phyloP scores from a whole-genome alignment of 345 rosid species.

The Brassica incana region DNA sequence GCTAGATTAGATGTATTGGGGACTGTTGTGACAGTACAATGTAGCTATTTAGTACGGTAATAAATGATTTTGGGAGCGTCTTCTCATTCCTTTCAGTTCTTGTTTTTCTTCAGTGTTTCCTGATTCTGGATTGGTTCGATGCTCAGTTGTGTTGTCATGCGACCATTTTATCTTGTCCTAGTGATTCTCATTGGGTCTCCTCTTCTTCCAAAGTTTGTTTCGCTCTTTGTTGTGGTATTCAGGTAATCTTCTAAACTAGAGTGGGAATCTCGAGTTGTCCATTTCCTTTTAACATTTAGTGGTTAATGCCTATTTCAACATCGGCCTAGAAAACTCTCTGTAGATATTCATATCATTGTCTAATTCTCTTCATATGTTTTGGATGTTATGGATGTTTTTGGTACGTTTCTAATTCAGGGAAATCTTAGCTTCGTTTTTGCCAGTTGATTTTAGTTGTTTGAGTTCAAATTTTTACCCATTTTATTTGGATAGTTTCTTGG shows the following conservation, averaged over 20 bases:
- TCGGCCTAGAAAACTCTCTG: neutral
- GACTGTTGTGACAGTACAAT: neutral
- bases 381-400: neutral
- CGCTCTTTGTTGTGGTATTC: neutral
- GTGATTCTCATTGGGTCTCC: neutral
- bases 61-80: too few species aligned
- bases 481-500: neutral
- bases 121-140: neutral
- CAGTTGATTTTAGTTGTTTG: neutral
- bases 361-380: neutral
- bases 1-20: neutral
- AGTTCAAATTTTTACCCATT: neutral
- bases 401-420: neutral
- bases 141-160: neutral
- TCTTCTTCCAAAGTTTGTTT: neutral
- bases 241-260: neutral
- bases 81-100: too few species aligned
- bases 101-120: neutral
- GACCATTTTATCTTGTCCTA: neutral
- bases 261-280: neutral
- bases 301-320: neutral
- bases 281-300: neutral
- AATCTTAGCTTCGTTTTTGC: neutral
- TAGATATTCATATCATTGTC: neutral
- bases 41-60: neutral